These are phyloP conservation scores for Herpotrichia juniperi DNA, from an alignment of 2,329 filamentous ascomycete species.

Conservation along the genomic window DNA sequence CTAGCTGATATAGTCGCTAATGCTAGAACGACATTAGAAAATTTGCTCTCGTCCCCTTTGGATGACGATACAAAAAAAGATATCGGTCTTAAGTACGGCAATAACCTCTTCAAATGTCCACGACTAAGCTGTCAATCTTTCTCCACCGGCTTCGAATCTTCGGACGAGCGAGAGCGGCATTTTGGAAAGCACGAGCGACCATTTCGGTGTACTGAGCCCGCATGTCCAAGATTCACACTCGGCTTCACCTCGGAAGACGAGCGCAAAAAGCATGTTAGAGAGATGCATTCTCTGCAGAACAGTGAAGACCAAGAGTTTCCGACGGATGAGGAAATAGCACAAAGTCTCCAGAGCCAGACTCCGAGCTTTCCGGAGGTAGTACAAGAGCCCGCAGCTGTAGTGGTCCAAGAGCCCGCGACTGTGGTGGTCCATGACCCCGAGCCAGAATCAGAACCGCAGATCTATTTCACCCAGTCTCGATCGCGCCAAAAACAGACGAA, in stretches of 20 bases:
- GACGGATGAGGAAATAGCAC: conserved; percentile 1
- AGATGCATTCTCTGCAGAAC: conserved; percentile 1
- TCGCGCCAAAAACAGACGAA: conserved; percentile 1
- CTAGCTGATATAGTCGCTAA: conserved; percentile 1
- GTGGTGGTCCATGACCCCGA: background rate
- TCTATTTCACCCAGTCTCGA: background rate
- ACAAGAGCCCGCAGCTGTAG: background rate
- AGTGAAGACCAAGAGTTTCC: conserved; percentile 4
- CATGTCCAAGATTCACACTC: conserved; percentile 5
- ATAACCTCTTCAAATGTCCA: conserved; percentile 10
- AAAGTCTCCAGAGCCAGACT: background rate
- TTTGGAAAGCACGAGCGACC: conserved; percentile 10
- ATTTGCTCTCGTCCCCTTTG: no score
- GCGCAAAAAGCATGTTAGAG: conserved; percentile 5
- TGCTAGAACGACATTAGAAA: background rate
- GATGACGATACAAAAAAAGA: background rate
- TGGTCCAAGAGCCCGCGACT: background rate
- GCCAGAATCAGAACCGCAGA: no score
- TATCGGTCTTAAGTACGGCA: conserved; percentile 7
- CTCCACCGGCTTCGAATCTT: conserved; percentile 3
- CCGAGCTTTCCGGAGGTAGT: background rate
- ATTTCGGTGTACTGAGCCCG: conserved; percentile 8
- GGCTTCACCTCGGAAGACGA: conserved; percentile 7
- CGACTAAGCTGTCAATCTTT: conserved; percentile 15
- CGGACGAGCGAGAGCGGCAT: conserved; percentile 8